Conservation (phyloP, 208 protist species). For the Ichthyophonus hoferi region DNA sequence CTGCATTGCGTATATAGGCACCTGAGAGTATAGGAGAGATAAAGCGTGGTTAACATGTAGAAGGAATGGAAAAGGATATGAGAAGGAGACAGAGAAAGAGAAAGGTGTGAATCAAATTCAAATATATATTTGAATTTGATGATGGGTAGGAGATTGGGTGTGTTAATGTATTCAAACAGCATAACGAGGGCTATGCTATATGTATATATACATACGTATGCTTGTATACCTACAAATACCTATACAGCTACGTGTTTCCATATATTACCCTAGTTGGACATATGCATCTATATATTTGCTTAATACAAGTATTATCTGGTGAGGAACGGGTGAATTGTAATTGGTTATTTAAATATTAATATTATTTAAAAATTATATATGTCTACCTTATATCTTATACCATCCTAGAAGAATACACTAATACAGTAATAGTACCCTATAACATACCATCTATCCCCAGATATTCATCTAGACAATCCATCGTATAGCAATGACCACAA, state of each 20-base stretch:
- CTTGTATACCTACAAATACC: too few species aligned
- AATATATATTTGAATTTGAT: neutral
- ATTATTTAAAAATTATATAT: neutral
- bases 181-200: too few species aligned
- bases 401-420: neutral
- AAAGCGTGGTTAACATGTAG: too few species aligned
- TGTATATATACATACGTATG: too few species aligned
- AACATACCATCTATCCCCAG: neutral
- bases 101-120: neutral
- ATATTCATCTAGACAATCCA: neutral
- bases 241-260: too few species aligned
- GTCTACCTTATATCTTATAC: neutral
- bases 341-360: neutral
- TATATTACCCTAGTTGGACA: too few species aligned
- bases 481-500: neutral
- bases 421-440: neutral
- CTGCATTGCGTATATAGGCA: neutral
- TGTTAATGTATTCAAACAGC: neutral
- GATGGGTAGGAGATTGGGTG: neutral
- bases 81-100: neutral
- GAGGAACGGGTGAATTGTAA: too few species aligned
- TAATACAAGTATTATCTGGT: too few species aligned
- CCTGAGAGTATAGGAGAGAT: too few species aligned
- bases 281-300: too few species aligned
- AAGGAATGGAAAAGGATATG: neutral